Base-by-base conservation (phyloP, 1,139 yeast genomes). In the Yamadazyma kanchanaburiensis region DNA sequence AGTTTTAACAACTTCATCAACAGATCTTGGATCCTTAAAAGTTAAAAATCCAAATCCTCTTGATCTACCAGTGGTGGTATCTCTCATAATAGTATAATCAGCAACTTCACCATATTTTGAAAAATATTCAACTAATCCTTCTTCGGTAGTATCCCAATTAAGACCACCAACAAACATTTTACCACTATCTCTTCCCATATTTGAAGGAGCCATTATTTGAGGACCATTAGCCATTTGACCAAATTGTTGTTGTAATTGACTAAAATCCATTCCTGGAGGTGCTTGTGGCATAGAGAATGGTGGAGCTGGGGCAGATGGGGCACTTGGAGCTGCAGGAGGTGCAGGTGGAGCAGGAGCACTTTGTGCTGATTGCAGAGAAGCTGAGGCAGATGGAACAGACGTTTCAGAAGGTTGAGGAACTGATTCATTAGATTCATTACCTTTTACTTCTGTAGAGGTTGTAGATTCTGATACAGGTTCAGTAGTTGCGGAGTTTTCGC, bases 101-200 rank as follows among this genome's bases (percentile, higher is more conserved):
- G 77, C 58, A 31, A 91, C 94, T 42, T 84, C 94, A 45, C 99
- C 99, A 56, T 77, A 91, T 57, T 91, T 84, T 32, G 82, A 70
- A 56, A 91, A 91, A 58, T 91, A 91, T 35, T 79, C 80, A 40
- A 76, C 80, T 56, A 91, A 59, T 16, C 78, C 75, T 37, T 80
- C 95, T 51, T 91, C 98, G 6, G 94, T 82, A 17, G 99, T 91
- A 51, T 91, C 98, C 98, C 98, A 91, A 51, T 91, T 94, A 46
- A 91, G 77, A 31, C 99, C 99, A 43, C 99, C 99, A 55, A 91
- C 80, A 54, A 91, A 91, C 96, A 94, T 88, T 54, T 91, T 91
- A 34, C 96, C 95, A 39, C 75, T 74, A 28, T 64, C 73, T 33
- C 52, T 58, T 9, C 73, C 73, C 40, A 66, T 46, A 33, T 53